These are phyloP conservation scores for Ambrosia hybrid DNA, from an alignment of 140 eudicot genomes.

Conservation along the genomic window DNA sequence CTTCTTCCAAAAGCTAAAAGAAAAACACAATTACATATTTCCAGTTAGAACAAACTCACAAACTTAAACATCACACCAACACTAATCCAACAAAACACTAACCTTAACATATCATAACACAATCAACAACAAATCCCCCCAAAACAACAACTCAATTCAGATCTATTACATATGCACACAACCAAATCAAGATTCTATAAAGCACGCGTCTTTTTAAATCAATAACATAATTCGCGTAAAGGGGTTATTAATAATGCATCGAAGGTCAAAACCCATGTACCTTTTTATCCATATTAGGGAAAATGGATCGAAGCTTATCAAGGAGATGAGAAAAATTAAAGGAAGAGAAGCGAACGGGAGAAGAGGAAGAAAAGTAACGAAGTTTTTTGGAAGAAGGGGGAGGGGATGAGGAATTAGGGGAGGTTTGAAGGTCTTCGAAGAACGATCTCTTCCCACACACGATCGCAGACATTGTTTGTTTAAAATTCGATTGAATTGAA, in stretches of 20 bases:
- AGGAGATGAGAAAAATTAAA: conserved; percentile 37
- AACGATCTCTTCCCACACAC: conserved; percentile 81
- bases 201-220: neutral
- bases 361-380: conserved; percentile 46
- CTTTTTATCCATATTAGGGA: conserved; percentile 52
- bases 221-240: neutral
- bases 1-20: conserved; percentile 67
- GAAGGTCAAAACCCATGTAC: conserved; percentile 4
- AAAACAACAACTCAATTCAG: neutral
- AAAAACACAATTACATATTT: conserved; percentile 12
- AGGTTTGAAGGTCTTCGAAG: conserved; percentile 53
- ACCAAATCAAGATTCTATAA: conserved; percentile 3
- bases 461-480: conserved; percentile 66
- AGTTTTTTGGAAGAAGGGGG: conserved; percentile 56
- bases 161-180: neutral
- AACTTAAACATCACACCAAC: neutral
- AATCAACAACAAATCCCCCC: neutral
- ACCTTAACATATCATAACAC: neutral
- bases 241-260: neutral
- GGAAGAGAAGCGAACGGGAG: conserved; percentile 50
- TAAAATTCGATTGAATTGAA: conserved; percentile 29
- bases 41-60: neutral
- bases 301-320: conserved; percentile 45
- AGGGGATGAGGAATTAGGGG: conserved; percentile 45
- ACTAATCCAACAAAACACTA: neutral